Base-by-base conservation (phyloP, 305 asterid genomes). In the Rubia occidens region DNA sequence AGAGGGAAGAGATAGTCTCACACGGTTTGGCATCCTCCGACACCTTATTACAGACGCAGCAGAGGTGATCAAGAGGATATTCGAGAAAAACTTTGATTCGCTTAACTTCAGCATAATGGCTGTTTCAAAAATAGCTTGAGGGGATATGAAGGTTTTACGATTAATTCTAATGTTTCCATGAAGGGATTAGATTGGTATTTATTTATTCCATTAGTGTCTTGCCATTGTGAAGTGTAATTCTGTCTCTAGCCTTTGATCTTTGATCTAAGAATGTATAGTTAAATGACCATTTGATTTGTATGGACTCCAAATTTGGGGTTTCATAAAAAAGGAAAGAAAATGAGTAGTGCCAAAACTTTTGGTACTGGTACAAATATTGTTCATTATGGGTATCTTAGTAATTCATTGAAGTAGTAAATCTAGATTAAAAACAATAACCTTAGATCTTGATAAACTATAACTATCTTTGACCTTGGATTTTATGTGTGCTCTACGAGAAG, bases 11-110 rank as follows among this genome's bases (percentile, higher is more conserved):
- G 64, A 93, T 97, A 63, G 79, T 94, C 72, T 75, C 89, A 53
- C 98, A 88, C 21, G 97, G 98, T 17, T 72, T 92, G 71, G 87
- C 98, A 65, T 85, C 97, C 63, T 67, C 93, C 45, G 37, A 55
- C 82, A 84, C 81, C 69, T 58, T 94, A 75, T 75, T 94, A 61
- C 81, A 81, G 97, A 93, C 66, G 79, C 97, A 24, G 90, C 89
- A 24, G 79, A 80, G 80, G 92, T 93, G 0, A 86, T 93, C 59
- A 79, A 80, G 79, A 78, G 82, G 84, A 74, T 85, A 66, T 90
- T 93, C 20, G 78, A 81, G 78, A 84, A 88, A 60, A 90, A 88
- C 76, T 97, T 95, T 0, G 86, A 85, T 45, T 90, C 98, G 0
- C 81, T 80, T 69, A 82, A 82, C 80, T 93, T 90, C 86, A 93